Evolutionary conservation across 2,329 filamentous ascomycete species (phyloP).

Genomic region (Pseudogymnoascus sp.): DNA sequence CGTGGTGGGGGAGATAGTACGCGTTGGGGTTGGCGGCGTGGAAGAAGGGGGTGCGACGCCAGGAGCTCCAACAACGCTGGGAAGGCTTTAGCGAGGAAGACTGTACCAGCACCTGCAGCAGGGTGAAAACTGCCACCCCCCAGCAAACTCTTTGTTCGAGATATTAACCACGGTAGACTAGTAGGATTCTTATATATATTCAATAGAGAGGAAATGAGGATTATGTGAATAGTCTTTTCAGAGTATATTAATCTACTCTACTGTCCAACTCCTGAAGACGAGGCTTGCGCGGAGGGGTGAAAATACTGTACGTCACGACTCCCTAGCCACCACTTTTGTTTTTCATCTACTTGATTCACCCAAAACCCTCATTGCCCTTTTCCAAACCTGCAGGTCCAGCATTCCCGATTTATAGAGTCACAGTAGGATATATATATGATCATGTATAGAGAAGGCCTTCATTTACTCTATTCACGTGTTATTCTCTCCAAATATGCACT

Average conservation of each 20-base stretch:
- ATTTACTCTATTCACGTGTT: background rate
- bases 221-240: background rate
- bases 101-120: background rate
- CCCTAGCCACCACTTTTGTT: constrained; percentile 1
- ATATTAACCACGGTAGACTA: background rate
- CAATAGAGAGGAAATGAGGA: background rate
- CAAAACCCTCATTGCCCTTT: background rate
- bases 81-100: background rate
- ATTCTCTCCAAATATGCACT: background rate
- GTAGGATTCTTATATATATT: background rate
- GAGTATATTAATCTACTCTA: background rate
- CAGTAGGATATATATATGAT: background rate
- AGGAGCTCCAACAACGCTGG: background rate
- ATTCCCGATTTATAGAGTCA: background rate
- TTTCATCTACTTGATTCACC: background rate
- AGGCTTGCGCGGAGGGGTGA: background rate
- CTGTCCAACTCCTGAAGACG: background rate
- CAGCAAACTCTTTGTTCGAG: constrained; percentile 1
- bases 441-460: background rate
- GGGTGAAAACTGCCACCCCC: background rate
- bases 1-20: background rate
- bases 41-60: background rate
- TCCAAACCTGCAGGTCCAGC: background rate
- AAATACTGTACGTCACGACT: constrained; percentile 4
- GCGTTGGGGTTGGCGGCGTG: constrained; percentile 5